Conservation (phyloP, 176 grass and related monocot species). For the Eremochloa ophiuroides region DNA sequence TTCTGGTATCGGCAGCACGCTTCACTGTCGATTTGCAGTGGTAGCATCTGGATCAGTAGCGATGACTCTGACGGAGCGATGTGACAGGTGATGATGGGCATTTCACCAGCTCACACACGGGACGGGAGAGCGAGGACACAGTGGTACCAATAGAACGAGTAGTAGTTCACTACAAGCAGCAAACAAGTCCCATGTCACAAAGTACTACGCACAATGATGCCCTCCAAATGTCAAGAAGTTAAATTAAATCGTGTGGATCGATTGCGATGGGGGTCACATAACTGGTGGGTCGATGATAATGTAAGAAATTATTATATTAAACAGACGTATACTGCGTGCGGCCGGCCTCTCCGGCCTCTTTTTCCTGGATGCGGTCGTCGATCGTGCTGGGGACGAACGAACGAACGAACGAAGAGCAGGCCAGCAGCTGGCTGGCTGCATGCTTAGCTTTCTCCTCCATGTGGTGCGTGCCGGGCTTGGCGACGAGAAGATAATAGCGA, state of each 20-base stretch:
- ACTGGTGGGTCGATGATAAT: not conserved
- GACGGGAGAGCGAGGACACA: not conserved
- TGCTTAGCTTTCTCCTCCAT: slow-evolving; percentile 16
- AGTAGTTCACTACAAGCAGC: not conserved
- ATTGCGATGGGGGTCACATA: not conserved
- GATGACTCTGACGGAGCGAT: not conserved
- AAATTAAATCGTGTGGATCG: not conserved
- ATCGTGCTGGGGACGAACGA: not conserved
- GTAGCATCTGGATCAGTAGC: not conserved
- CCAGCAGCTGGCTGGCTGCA: not conserved
- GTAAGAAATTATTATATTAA: not conserved
- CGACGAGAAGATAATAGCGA: slow-evolving; percentile 18
- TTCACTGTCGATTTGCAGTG: not conserved
- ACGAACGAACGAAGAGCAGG: not conserved
- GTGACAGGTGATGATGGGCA: not conserved
- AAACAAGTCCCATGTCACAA: not conserved
- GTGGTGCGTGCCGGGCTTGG: slow-evolving; percentile 38
- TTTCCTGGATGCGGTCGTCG: not conserved
- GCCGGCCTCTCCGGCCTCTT: not conserved
- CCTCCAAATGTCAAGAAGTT: not conserved
- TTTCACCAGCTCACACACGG: not conserved
- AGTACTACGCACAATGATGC: not conserved
- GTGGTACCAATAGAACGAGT: not conserved
- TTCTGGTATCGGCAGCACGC: not conserved
- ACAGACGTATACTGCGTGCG: not conserved